Evolutionary conservation across 2,329 filamentous ascomycete genomes (phyloP).

Genomic region (Leptosphaerulina australis): DNA sequence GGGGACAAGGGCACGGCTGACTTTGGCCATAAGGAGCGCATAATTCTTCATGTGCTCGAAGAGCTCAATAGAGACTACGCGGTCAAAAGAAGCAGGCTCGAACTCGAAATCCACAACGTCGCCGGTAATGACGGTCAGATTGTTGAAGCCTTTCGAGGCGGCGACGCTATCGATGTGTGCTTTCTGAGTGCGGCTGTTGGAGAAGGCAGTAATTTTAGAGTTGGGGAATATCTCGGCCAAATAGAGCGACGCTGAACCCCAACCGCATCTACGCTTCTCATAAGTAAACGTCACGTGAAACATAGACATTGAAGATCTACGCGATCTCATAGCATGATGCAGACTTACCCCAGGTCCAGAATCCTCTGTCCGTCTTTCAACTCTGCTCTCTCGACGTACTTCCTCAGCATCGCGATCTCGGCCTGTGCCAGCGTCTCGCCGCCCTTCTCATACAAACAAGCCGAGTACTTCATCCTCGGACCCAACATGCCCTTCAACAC

Average conservation of each 20-base stretch:
- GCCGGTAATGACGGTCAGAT: constrained; percentile 69
- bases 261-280: constrained; percentile 62
- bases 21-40: constrained; percentile 68
- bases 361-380: constrained; percentile 66
- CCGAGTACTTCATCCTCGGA: constrained; percentile 75
- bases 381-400: constrained; percentile 66
- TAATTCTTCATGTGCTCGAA: constrained; percentile 83
- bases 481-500: constrained; percentile 67
- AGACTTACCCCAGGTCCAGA: constrained; percentile 64
- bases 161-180: constrained; percentile 68
- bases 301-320: background rate
- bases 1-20: constrained; percentile 64
- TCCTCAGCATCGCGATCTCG: constrained; percentile 69
- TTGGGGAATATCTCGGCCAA: constrained; percentile 69
- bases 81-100: constrained; percentile 62
- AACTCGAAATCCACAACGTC: constrained; percentile 72
- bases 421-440: constrained; percentile 64
- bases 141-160: constrained; percentile 61
- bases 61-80: constrained; percentile 72
- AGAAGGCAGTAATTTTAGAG: constrained; percentile 68
- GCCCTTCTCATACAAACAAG: constrained; percentile 67
- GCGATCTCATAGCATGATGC: constrained; percentile 6
- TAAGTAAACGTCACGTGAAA: constrained; percentile 6
- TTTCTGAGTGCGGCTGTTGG: constrained; percentile 72
- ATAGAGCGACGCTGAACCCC: constrained; percentile 70